Percentiles rank a stretch among this genome's conserved stretches.
Evolutionary conservation across 2,329 filamentous ascomycete genomes (phyloP).

Genomic region (Cladophialophora carrionii): DNA sequence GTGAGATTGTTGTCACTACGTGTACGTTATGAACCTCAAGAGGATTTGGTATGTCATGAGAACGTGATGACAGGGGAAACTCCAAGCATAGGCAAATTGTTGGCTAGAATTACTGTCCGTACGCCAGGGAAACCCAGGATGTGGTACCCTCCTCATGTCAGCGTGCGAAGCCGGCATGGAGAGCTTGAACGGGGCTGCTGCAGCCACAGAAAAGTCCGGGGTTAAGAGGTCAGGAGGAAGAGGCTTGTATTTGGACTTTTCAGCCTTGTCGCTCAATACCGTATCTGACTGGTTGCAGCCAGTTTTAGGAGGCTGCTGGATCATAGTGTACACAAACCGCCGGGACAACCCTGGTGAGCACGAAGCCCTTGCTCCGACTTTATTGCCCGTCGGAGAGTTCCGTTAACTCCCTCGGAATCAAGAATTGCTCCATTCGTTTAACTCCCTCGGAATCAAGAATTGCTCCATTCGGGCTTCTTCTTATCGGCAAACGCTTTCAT

Average conservation of each 20-base stretch:
- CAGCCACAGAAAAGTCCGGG: neutral
- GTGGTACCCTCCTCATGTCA: neutral
- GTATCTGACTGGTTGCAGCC: neutral
- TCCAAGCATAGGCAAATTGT: neutral
- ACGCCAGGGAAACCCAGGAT: neutral
- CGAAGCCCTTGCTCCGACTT: neutral
- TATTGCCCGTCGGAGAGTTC: neutral
- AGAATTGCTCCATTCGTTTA: slow-evolving; percentile 32
- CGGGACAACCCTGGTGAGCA: neutral
- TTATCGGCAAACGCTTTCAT: slow-evolving; percentile 96
- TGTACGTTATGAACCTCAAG: neutral
- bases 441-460: slow-evolving; percentile 20
- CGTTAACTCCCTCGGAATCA: slow-evolving; percentile 7
- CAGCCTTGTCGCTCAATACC: neutral
- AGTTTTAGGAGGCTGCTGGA: neutral
- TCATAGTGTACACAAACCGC: neutral
- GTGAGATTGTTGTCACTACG: neutral
- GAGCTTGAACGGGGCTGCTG: neutral
- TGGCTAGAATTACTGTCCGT: neutral
- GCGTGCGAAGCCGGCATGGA: neutral
- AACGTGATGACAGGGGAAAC: neutral
- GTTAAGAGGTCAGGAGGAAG: neutral
- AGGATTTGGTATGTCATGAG: neutral
- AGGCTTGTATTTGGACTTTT: neutral
- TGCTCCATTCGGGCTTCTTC: slow-evolving; percentile 84